Conservation (phyloP, 2,329 filamentous ascomycete genomes). For the Penicillium sp. region DNA sequence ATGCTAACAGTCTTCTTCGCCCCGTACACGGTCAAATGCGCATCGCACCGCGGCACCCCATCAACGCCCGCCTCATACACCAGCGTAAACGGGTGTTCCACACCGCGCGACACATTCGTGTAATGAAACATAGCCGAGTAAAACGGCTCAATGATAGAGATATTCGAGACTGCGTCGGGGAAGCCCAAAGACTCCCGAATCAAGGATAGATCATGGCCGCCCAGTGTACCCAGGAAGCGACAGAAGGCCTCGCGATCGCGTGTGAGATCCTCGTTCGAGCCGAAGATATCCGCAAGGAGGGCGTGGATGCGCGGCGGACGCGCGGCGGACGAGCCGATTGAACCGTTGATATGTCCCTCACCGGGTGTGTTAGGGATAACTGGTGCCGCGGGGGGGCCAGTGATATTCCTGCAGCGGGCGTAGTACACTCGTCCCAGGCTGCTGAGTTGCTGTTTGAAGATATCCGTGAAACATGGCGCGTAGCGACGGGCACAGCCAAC, state of each 20-base stretch:
- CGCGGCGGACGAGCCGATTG: neutral
- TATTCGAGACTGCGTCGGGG: slow-evolving; percentile 49
- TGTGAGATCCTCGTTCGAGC: slow-evolving; percentile 29
- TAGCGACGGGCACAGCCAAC: slow-evolving; percentile 66
- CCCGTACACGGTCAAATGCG: slow-evolving; percentile 51
- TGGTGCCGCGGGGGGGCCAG: slow-evolving; percentile 48
- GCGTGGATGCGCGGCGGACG: slow-evolving; percentile 11
- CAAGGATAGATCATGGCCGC: slow-evolving; percentile 56
- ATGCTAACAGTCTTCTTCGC: slow-evolving; percentile 56
- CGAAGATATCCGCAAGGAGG: slow-evolving; percentile 32
- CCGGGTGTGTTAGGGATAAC: neutral
- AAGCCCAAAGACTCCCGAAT: slow-evolving; percentile 58
- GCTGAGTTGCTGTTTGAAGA: slow-evolving; percentile 55
- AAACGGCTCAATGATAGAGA: slow-evolving; percentile 47
- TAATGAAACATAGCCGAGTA: slow-evolving; percentile 43
- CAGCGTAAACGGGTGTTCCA: slow-evolving; percentile 49
- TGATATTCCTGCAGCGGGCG: slow-evolving; percentile 54
- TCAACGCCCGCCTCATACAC: slow-evolving; percentile 61
- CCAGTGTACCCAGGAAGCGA: slow-evolving; percentile 51
- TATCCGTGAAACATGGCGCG: slow-evolving; percentile 56
- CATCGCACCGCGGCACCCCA: slow-evolving; percentile 48
- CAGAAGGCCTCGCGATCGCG: slow-evolving; percentile 36
- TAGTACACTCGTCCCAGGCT: slow-evolving; percentile 57
- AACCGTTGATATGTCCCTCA: neutral
- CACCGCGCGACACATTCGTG: slow-evolving; percentile 17